phyloP scores from a whole-genome alignment of 305 asterid species.

The Fraxinus albicans region DNA sequence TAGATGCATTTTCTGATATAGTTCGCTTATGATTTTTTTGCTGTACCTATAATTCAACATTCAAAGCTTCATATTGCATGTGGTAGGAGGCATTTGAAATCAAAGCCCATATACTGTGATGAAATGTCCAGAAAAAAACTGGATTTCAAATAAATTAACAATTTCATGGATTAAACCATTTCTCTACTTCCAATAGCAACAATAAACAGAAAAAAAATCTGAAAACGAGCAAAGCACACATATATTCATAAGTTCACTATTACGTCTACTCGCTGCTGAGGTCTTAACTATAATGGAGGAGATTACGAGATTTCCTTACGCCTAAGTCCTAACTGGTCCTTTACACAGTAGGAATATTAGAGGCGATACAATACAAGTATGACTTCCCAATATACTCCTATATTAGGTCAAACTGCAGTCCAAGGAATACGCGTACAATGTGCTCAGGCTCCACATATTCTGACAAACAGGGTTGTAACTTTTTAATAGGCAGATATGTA shows the following conservation, averaged over 20 bases:
- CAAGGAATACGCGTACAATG: not conserved
- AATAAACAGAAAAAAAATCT: not conserved
- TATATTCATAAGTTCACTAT: not conserved
- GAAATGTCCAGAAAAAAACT: not conserved
- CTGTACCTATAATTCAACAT: not conserved
- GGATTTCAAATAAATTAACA: not conserved
- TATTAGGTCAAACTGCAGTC: not conserved
- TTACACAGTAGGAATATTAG: not conserved
- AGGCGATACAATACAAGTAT: not conserved
- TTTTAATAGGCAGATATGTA: not conserved
- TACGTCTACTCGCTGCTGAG: not conserved
- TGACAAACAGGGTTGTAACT: not conserved
- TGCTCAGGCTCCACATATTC: not conserved
- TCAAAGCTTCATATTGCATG: not conserved
- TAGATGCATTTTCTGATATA: not conserved
- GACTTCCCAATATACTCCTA: not conserved
- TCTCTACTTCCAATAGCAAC: not conserved
- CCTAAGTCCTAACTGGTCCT: not conserved
- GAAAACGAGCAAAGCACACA: not conserved
- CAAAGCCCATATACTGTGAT: not conserved
- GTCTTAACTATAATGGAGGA: not conserved
- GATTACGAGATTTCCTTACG: not conserved
- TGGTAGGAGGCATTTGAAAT: not conserved
- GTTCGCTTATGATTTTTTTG: not conserved
- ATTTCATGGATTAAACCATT: not conserved